phyloP scores from a whole-genome alignment of 2,329 filamentous ascomycete genomes.

The Dryadomyces quercivorus region DNA sequence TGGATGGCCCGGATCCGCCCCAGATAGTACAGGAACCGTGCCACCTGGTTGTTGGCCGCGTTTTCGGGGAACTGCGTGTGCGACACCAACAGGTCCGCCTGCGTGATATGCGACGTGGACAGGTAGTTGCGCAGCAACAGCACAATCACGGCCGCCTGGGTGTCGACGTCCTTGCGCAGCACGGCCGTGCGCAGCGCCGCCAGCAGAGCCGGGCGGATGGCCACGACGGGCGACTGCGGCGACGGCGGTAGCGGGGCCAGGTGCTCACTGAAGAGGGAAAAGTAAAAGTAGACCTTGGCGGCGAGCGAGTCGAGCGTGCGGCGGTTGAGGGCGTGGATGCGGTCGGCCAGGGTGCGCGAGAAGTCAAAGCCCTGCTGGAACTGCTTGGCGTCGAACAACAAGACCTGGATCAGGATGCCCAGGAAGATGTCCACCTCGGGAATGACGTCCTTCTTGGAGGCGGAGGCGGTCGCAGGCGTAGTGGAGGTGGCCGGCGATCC shows the following conservation, averaged over 20 bases:
- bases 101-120: slow-evolving; percentile 87
- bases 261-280: slow-evolving; percentile 88
- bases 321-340: slow-evolving; percentile 80
- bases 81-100: slow-evolving; percentile 89
- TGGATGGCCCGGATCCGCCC: slow-evolving; percentile 94
- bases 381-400: slow-evolving; percentile 76
- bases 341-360: slow-evolving; percentile 70
- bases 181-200: slow-evolving; percentile 89
- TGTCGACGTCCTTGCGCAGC: slow-evolving; percentile 90
- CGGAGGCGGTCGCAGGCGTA: not conserved
- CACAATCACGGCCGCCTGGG: slow-evolving; percentile 92
- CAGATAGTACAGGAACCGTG: slow-evolving; percentile 92
- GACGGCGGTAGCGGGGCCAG: slow-evolving; percentile 79
- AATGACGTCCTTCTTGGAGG: slow-evolving; percentile 61
- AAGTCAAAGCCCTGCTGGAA: slow-evolving; percentile 72
- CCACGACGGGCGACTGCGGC: slow-evolving; percentile 73
- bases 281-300: slow-evolving; percentile 97
- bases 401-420: slow-evolving; percentile 74
- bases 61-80: slow-evolving; percentile 92
- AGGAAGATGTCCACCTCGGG: slow-evolving; percentile 85
- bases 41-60: slow-evolving; percentile 96
- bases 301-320: slow-evolving; percentile 88
- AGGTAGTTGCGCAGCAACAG: slow-evolving; percentile 93
- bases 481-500: not conserved
- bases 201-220: slow-evolving; percentile 75